A percentile compares a stretch with the other conserved stretches of the same genome.
Evolutionary conservation across 495 filamentous ascomycete genomes (phyloP).

Genomic region (Neurospora sp.): DNA sequence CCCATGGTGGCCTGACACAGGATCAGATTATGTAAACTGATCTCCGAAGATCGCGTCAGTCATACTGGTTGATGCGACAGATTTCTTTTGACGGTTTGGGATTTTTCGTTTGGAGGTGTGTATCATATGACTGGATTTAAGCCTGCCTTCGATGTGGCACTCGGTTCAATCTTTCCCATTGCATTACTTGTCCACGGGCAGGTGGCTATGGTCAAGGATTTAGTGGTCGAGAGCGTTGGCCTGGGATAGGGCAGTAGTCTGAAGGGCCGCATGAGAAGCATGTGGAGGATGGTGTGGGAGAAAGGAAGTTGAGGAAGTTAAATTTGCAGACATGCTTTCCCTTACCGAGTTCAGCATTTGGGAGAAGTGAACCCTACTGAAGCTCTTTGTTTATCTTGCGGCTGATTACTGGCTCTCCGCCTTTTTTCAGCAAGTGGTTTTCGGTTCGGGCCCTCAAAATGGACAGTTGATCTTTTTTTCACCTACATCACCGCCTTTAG

Average conservation of each 20-base stretch:
- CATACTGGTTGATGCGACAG: background rate
- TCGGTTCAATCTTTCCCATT: background rate
- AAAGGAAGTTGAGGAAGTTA: background rate
- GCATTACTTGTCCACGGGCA: background rate
- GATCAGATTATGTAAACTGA: constrained; percentile 87
- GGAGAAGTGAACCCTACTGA: background rate
- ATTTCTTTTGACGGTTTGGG: background rate
- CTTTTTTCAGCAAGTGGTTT: background rate
- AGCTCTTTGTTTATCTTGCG: background rate
- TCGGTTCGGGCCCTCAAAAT: background rate
- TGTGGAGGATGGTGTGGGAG: background rate
- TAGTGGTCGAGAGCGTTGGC: background rate
- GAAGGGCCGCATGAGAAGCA: background rate
- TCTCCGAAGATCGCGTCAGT: background rate
- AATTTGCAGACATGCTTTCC: background rate
- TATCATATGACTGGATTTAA: background rate
- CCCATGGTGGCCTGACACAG: constrained; percentile 70
- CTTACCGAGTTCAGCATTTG: background rate
- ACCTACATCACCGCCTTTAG: background rate
- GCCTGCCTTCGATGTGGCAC: background rate
- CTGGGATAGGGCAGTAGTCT: background rate
- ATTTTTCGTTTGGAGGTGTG: background rate
- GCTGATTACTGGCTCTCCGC: background rate
- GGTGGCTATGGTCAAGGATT: background rate
- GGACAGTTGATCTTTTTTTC: background rate